phyloP scores from a whole-genome alignment of 208 protist species.

The Crithidia acanthocephali region DNA sequence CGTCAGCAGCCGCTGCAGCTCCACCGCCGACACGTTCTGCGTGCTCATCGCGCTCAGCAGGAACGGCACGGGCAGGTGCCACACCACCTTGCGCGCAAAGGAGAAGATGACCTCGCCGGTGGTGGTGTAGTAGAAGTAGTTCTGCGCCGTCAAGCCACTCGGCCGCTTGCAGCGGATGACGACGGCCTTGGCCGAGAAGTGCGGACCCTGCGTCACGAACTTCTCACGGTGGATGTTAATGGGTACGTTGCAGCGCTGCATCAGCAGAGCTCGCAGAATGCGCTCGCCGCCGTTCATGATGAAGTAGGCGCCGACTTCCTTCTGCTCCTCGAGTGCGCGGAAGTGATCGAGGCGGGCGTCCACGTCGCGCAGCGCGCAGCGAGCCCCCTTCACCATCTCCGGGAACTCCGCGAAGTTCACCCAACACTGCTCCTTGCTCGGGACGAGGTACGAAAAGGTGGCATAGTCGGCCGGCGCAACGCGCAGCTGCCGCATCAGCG shows the following conservation, averaged over 20 bases:
- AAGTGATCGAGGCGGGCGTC: slow-evolving; percentile 72
- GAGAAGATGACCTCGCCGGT: slow-evolving; percentile 88
- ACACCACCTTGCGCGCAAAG: slow-evolving; percentile 86
- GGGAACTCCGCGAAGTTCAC: slow-evolving; percentile 78
- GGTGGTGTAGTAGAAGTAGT: slow-evolving; percentile 98
- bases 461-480: slow-evolving; percentile 54
- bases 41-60: slow-evolving; percentile 76
- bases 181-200: slow-evolving; percentile 96
- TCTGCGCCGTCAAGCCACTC: slow-evolving; percentile 94
- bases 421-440: slow-evolving; percentile 84
- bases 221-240: slow-evolving; percentile 91
- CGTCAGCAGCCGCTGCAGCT: slow-evolving; percentile 74
- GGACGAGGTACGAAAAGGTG: slow-evolving; percentile 66
- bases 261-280: slow-evolving; percentile 96
- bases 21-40: slow-evolving; percentile 51
- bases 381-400: slow-evolving; percentile 84
- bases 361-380: slow-evolving; percentile 77
- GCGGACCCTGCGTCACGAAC: slow-evolving; percentile 91
- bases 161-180: slow-evolving; percentile 94
- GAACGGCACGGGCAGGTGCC: slow-evolving; percentile 84
- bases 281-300: slow-evolving; percentile 98
- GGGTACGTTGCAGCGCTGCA: slow-evolving; percentile 96
- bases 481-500: slow-evolving; percentile 67
- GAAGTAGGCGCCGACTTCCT: slow-evolving; percentile 99
- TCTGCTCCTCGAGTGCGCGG: slow-evolving; percentile 91